Evolutionary conservation across 1,139 yeast species (phyloP).

Genomic region (Candida anutae): DNA sequence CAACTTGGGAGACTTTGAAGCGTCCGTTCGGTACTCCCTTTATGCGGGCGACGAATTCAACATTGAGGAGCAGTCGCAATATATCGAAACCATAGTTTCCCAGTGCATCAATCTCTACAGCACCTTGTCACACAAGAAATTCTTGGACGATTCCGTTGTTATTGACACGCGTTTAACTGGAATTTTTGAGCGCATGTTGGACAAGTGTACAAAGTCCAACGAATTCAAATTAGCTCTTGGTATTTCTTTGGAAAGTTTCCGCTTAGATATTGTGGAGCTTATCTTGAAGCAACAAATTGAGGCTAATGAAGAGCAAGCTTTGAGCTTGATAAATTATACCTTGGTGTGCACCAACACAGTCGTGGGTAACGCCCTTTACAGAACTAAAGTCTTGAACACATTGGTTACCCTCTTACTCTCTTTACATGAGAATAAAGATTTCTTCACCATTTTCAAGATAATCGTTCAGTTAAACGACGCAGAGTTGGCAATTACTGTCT

Average conservation of each 20-base stretch:
- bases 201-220: slow-evolving; percentile 62
- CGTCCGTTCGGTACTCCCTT: slow-evolving; percentile 82
- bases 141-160: slow-evolving; percentile 25
- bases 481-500: slow-evolving; percentile 57
- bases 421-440: slow-evolving; percentile 66
- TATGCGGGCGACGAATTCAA: slow-evolving; percentile 79
- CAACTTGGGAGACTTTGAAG: slow-evolving; percentile 88
- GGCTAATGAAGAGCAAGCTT: slow-evolving; percentile 36
- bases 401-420: slow-evolving; percentile 55
- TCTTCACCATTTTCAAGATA: slow-evolving; percentile 70
- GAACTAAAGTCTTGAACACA: slow-evolving; percentile 53
- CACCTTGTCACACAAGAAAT: slow-evolving; percentile 49
- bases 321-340: slow-evolving; percentile 63
- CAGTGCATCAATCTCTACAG: slow-evolving; percentile 86
- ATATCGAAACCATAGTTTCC: slow-evolving; percentile 86
- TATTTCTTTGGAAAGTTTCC: slow-evolving; percentile 78
- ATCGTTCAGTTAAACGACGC: slow-evolving; percentile 83
- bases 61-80: slow-evolving; percentile 70
- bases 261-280: slow-evolving; percentile 71
- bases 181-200: slow-evolving; percentile 82
- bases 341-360: slow-evolving; percentile 66
- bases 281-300: slow-evolving; percentile 45
- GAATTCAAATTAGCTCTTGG: slow-evolving; percentile 85
- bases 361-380: slow-evolving; percentile 51
- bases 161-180: slow-evolving; percentile 58